Conservation (phyloP, 31 red algal genomes). For the Odonthalia washingtoniensis region DNA sequence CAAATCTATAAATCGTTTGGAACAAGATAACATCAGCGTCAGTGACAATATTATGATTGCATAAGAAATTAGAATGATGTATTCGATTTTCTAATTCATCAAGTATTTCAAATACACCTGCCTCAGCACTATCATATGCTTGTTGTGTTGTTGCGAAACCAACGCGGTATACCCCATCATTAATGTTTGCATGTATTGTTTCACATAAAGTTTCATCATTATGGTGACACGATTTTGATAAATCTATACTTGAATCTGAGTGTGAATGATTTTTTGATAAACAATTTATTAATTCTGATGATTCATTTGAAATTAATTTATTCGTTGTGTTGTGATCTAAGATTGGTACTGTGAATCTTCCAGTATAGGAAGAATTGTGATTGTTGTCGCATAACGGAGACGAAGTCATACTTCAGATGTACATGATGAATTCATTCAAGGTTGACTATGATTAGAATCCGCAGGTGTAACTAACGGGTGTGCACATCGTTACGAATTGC, state of each 20-base stretch:
- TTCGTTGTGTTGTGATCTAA: constrained; percentile 43
- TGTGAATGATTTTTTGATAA: constrained; percentile 34
- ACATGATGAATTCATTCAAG: too few relatives aligned
- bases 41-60: constrained; percentile 59
- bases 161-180: constrained; percentile 95
- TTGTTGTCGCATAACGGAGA: too few relatives aligned
- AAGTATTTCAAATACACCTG: constrained; percentile 65
- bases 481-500: too few relatives aligned
- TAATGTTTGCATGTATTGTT: constrained; percentile 44
- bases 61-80: constrained; percentile 52
- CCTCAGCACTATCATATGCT: constrained; percentile 80
- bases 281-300: constrained; percentile 81
- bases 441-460: too few relatives aligned
- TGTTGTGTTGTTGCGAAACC: constrained; percentile 93
- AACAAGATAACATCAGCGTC: constrained; percentile 92
- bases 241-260: constrained; percentile 24
- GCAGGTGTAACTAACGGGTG: too few relatives aligned
- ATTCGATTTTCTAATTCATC: constrained; percentile 74
- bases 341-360: constrained; percentile 88
- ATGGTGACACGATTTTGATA: neutral
- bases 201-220: constrained; percentile 47
- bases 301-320: constrained; percentile 85
- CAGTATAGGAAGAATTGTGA: constrained; percentile 57
- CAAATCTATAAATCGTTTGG: constrained; percentile 88
- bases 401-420: too few relatives aligned